phyloP scores from a whole-genome alignment of 1,284 basidiomycete species.

The Marasmius oreades region DNA sequence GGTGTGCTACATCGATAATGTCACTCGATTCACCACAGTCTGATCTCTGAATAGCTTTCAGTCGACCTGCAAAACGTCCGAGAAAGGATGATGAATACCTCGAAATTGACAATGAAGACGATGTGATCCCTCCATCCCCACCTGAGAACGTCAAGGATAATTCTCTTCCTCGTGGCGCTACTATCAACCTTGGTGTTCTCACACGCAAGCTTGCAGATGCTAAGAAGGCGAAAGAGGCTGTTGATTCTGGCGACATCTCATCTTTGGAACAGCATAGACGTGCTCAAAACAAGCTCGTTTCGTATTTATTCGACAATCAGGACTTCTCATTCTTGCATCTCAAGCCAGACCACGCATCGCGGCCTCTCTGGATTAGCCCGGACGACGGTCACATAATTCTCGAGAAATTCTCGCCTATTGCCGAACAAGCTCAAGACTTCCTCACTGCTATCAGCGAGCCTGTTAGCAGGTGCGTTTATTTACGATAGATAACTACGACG shows the following conservation, averaged over 20 bases:
- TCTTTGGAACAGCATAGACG: conserved; percentile 58
- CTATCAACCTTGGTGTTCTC: conserved; percentile 78
- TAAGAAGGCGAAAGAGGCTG: conserved; percentile 31
- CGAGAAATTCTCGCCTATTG: conserved; percentile 94
- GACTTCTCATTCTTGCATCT: conserved; percentile 85
- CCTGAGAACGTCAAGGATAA: conserved; percentile 37
- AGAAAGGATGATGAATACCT: conserved; percentile 6
- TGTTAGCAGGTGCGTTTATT: conserved; percentile 84
- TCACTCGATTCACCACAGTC: conserved; percentile 1
- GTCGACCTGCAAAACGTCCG: not conserved
- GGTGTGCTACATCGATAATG: not conserved
- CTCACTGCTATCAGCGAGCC: conserved; percentile 98
- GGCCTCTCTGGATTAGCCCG: conserved; percentile 94
- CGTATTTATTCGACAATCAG: conserved; percentile 68
- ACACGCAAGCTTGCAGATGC: conserved; percentile 70
- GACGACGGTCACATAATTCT: conserved; percentile 93
- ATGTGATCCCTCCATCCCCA: conserved; percentile 48
- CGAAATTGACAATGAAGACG: conserved; percentile 37
- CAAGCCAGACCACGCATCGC: conserved; percentile 85
- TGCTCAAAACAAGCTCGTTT: conserved; percentile 69
- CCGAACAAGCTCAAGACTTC: conserved; percentile 98
- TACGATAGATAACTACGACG: not conserved
- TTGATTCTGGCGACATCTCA: conserved; percentile 33
- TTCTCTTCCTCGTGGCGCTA: conserved; percentile 63
- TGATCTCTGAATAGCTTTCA: not conserved